These are phyloP conservation scores for Teunomyces atbi DNA, from an alignment of 805 yeast species.

Conservation along the genomic window DNA sequence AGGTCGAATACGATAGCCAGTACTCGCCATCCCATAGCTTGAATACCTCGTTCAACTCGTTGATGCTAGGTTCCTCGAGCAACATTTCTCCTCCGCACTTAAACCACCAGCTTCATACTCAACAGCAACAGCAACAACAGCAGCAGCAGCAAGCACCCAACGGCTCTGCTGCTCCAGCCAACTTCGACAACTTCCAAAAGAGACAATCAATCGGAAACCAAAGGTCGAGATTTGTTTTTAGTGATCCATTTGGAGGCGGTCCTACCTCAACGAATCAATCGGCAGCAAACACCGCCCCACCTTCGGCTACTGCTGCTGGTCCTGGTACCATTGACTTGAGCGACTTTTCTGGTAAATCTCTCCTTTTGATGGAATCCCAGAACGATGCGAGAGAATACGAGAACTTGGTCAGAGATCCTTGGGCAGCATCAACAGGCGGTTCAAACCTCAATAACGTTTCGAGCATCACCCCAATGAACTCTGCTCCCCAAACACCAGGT, in stretches of 20 bases:
- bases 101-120: constrained; percentile 12
- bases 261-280: constrained; percentile 3
- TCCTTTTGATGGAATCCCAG: constrained; percentile 45
- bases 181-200: constrained; percentile 36
- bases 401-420: constrained; percentile 48
- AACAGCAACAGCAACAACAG: neutral
- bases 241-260: constrained; percentile 50
- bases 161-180: neutral
- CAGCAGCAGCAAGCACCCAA: neutral
- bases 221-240: constrained; percentile 66
- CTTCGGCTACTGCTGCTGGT: constrained; percentile 6
- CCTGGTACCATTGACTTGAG: constrained; percentile 31
- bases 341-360: constrained; percentile 41
- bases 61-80: constrained; percentile 23
- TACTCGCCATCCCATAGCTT: constrained; percentile 15
- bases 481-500: constrained; percentile 44
- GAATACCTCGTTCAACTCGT: constrained; percentile 21
- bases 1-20: constrained; percentile 32
- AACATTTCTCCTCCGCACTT: constrained; percentile 36
- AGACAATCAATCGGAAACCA: constrained; percentile 57
- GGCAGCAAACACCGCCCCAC: constrained; percentile 3
- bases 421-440: constrained; percentile 21
- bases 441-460: constrained; percentile 4
- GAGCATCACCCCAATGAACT: constrained; percentile 14
- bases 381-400: constrained; percentile 48